Percentiles rank a stretch among this genome's conserved stretches.
phyloP scores from a whole-genome alignment of 2,329 filamentous ascomycete genomes.

The Phialophora macrospora region DNA sequence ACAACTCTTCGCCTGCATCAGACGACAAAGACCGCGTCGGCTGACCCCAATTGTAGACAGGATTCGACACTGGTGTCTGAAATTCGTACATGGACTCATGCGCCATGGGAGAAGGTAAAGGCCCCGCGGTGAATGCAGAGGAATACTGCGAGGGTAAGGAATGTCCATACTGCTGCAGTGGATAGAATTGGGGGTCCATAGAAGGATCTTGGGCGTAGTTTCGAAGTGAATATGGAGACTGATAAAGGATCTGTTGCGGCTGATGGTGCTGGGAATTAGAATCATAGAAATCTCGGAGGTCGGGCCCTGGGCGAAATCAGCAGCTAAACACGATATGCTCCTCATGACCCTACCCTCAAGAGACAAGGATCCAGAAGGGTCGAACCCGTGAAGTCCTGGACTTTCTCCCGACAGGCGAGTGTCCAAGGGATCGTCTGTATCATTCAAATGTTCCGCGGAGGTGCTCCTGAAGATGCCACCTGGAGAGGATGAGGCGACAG shows the following conservation, averaged over 20 bases:
- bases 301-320: constrained; percentile 25
- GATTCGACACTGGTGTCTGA: constrained; percentile 20
- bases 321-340: constrained; percentile 3
- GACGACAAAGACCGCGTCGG: constrained; percentile 28
- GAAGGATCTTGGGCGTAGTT: constrained; percentile 21
- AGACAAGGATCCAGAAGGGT: constrained; percentile 23
- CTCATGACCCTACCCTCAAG: constrained; percentile 17
- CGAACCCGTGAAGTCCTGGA: constrained; percentile 24
- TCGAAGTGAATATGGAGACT: constrained; percentile 23
- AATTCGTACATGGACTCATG: constrained; percentile 26
- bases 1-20: constrained; percentile 22
- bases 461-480: constrained; percentile 31
- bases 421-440: constrained; percentile 16
- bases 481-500: constrained; percentile 57
- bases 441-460: constrained; percentile 30
- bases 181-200: constrained; percentile 27
- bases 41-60: constrained; percentile 25
- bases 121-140: constrained; percentile 19
- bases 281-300: constrained; percentile 26
- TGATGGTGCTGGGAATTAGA: constrained; percentile 15
- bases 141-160: constrained; percentile 17
- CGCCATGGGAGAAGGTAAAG: constrained; percentile 21
- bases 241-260: constrained; percentile 16
- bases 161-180: constrained; percentile 21
- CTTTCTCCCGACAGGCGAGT: constrained; percentile 25